A percentile compares a stretch with the other conserved stretches of the same genome.
phyloP scores from a whole-genome alignment of 108 stramenopile genomes.

The Fistulifera pelliculosa region DNA sequence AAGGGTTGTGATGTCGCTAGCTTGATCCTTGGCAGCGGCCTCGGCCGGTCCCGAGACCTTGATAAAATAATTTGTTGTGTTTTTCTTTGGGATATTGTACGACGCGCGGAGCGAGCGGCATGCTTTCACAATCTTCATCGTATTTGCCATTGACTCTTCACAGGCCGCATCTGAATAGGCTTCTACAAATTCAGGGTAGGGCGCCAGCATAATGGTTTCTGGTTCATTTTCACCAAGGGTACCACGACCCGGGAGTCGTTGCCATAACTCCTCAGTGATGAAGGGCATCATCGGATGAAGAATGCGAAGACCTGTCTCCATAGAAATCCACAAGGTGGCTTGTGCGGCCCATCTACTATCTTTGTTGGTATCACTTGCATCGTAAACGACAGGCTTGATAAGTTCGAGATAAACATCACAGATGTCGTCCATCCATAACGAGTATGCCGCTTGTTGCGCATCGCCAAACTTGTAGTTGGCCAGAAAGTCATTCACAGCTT shows the following conservation, averaged over 20 bases:
- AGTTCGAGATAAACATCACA: conserved; percentile 96
- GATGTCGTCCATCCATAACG: conserved; percentile 92
- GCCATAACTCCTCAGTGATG: conserved; percentile 99
- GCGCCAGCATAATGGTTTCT: conserved; percentile 91
- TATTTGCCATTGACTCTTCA: conserved; percentile 68
- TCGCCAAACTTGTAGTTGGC: conserved; percentile 82
- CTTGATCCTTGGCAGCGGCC: conserved; percentile 28
- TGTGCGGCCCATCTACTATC: conserved; percentile 87
- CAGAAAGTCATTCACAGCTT: conserved; percentile 68
- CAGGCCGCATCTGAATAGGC: conserved; percentile 41
- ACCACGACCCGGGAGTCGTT: conserved; percentile 96
- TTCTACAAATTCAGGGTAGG: conserved; percentile 71
- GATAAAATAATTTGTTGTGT: conserved; percentile 75
- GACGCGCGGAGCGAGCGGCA: conserved; percentile 72
- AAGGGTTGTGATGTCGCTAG: conserved; percentile 77
- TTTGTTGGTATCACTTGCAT: conserved; percentile 55
- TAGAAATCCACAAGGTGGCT: conserved; percentile 84
- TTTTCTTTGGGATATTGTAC: conserved; percentile 81
- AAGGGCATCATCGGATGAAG: conserved; percentile 99
- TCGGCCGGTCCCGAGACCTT: conserved; percentile 51
- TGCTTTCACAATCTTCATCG: conserved; percentile 77
- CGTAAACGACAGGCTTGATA: conserved; percentile 93
- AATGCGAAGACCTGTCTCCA: conserved; percentile 88
- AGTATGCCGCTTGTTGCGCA: conserved; percentile 77
- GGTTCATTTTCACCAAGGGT: conserved; percentile 75